Percentiles rank a stretch among this genome's conserved stretches.
These are phyloP conservation scores for Oryza coarctata DNA, from an alignment of 176 grass and related monocot species.

Conservation along the genomic window DNA sequence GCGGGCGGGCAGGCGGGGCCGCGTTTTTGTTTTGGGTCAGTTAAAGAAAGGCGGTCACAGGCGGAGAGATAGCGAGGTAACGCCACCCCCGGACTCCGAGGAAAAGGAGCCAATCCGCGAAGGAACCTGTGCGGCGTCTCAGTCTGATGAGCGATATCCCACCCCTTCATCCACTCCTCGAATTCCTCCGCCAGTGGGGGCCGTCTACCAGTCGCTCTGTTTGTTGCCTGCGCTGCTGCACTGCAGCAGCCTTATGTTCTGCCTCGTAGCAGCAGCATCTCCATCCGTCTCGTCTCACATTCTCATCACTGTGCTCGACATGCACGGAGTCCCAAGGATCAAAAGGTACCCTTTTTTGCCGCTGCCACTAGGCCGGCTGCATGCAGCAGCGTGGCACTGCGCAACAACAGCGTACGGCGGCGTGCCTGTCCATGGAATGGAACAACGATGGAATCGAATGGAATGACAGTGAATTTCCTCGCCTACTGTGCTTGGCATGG, in stretches of 20 bases:
- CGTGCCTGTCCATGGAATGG: not conserved
- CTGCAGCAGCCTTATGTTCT: too few species aligned
- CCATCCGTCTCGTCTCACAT: not conserved
- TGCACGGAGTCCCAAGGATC: not conserved
- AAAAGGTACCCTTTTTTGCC: not conserved
- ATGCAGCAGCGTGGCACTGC: not conserved
- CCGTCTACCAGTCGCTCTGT: too few species aligned
- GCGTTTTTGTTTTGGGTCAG: not conserved
- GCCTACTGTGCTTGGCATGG: not conserved
- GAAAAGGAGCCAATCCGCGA: not conserved
- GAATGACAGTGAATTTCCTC: not conserved
- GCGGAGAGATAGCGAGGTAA: constrained; percentile 1
- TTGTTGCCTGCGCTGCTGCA: too few species aligned
- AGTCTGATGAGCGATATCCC: not conserved
- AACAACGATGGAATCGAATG: not conserved
- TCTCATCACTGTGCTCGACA: not conserved
- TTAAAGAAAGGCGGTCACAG: not conserved
- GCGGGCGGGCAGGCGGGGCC: not conserved
- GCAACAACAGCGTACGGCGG: not conserved
- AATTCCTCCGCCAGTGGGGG: not conserved
- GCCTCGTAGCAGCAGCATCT: not conserved
- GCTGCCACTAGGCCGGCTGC: not conserved
- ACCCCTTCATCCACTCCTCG: not conserved
- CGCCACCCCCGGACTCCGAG: not conserved
- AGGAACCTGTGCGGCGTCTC: not conserved